A percentile compares a stretch with the other conserved stretches of the same genome.
phyloP scores from a whole-genome alignment of 768 basidiomycete genomes.

The Cyclocybe aegerita region DNA sequence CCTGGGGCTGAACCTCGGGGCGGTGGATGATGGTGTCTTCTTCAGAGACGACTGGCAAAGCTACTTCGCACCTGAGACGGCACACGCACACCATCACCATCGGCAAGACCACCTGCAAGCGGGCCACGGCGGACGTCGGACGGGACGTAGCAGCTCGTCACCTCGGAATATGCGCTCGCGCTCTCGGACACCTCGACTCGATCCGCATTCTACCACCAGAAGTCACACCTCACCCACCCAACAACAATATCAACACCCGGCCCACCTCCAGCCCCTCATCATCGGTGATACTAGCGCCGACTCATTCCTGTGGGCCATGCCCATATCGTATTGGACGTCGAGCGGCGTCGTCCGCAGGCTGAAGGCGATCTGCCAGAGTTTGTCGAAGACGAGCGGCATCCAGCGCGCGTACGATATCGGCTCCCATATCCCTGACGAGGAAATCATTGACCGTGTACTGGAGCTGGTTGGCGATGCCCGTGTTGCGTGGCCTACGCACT shows the following conservation, averaged over 20 bases:
- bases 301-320: slow-evolving; percentile 59
- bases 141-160: too few relatives aligned
- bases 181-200: too few relatives aligned
- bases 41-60: slow-evolving; percentile 62
- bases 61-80: slow-evolving; percentile 11
- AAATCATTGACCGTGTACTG: slow-evolving; percentile 66
- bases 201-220: too few relatives aligned
- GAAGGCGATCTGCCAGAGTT: slow-evolving; percentile 73
- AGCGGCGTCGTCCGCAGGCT: slow-evolving; percentile 61
- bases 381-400: slow-evolving; percentile 58
- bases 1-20: slow-evolving; percentile 50
- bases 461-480: slow-evolving; percentile 76
- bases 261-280: slow-evolving; percentile 60
- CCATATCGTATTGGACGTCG: slow-evolving; percentile 64
- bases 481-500: slow-evolving; percentile 76
- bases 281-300: slow-evolving; percentile 74
- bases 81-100: slow-evolving; percentile 20
- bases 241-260: too few relatives aligned
- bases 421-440: slow-evolving; percentile 58
- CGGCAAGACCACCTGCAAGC: not conserved
- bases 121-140: too few relatives aligned
- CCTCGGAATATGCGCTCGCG: too few relatives aligned
- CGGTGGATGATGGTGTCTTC: slow-evolving; percentile 70
- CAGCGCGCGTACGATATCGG: slow-evolving; percentile 74
- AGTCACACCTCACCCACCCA: too few relatives aligned